phyloP scores from a whole-genome alignment of 768 basidiomycete species.

The Lepiota brunneoincarnata region DNA sequence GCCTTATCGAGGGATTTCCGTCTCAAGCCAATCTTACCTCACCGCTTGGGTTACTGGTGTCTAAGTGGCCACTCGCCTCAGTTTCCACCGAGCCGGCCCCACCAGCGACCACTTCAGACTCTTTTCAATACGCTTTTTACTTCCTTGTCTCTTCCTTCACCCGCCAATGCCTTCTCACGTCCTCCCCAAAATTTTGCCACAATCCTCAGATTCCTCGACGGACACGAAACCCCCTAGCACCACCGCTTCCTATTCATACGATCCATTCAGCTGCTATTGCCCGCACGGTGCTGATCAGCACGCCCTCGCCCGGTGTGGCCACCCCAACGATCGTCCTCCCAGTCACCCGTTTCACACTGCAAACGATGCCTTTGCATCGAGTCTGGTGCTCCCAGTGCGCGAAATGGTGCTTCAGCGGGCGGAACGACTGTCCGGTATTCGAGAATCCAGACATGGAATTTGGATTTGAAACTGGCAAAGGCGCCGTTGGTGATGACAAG shows the following conservation, averaged over 20 bases:
- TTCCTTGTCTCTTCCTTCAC: background rate
- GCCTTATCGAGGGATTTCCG: background rate
- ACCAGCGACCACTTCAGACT: background rate
- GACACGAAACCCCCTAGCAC: slow-evolving; percentile 3
- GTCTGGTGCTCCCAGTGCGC: slow-evolving; percentile 27
- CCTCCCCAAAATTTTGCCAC: background rate
- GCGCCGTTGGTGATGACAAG: background rate
- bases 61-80: too few relatives aligned
- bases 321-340: slow-evolving; percentile 22
- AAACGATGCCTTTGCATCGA: slow-evolving; percentile 27
- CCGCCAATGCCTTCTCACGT: background rate
- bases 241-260: slow-evolving; percentile 14
- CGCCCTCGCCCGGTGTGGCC: slow-evolving; percentile 25
- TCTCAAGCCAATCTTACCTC: background rate
- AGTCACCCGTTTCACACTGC: slow-evolving; percentile 20
- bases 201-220: background rate
- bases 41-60: too few relatives aligned
- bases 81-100: too few relatives aligned
- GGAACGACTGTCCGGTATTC: slow-evolving; percentile 7
- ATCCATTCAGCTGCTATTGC: slow-evolving; percentile 16
- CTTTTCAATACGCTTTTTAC: background rate
- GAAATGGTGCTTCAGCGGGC: slow-evolving; percentile 22
- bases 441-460: background rate
- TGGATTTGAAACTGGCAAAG: background rate
- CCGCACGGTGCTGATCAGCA: slow-evolving; percentile 18